Evolutionary conservation across 208 protist species (phyloP), one percentile per base, ranked within the genome.

Genomic region (Trypanosoma theileri): DNA sequence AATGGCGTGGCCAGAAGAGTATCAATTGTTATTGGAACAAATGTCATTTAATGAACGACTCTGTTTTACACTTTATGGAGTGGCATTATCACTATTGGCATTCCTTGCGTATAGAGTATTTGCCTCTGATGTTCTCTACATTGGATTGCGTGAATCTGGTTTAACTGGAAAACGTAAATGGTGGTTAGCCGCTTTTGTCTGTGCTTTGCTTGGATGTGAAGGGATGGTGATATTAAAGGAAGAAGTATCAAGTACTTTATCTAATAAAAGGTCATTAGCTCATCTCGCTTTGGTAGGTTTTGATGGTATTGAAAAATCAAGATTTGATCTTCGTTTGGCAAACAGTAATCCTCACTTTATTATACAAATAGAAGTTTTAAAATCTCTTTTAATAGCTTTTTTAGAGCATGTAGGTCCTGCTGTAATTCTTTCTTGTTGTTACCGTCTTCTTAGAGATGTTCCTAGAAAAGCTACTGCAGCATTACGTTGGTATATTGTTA

Each of bases 1-100:
- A 59, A 71, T 72, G 14, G 79, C 94, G 10, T 96, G 91, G 88
- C 71, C 84, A 35, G 75, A 72, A 2, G 71, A 81, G 13, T 96
- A 96, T 65, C 84, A 90, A 59, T n/a, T 13, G 14, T 63, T 84
- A 11, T 78, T 96, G 16, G 84, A 88, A 48, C 61, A 72, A 22
- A 94, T 94, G 88, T 84, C 81, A 21, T 92, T 96, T 66, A 90
- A 91, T 55, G 91, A 96, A 62, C 79, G 88, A 24, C 59, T 96
- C 14, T 89, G 84, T 70, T 91, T 96, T 62, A 91, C 91, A 17
- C 63, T 96, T 11, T 96, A 94, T 70, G 91, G 91, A 11, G 78
- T 89, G 3, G 60, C 77, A 1, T 74, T 96, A 8, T 81, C 75
- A n/a, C 40, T 75, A 16, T 55, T 82, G 6, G 82, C 79, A 0